phyloP scores from a whole-genome alignment of 495 filamentous ascomycete species.

The Aspergillus egyptiacus region DNA sequence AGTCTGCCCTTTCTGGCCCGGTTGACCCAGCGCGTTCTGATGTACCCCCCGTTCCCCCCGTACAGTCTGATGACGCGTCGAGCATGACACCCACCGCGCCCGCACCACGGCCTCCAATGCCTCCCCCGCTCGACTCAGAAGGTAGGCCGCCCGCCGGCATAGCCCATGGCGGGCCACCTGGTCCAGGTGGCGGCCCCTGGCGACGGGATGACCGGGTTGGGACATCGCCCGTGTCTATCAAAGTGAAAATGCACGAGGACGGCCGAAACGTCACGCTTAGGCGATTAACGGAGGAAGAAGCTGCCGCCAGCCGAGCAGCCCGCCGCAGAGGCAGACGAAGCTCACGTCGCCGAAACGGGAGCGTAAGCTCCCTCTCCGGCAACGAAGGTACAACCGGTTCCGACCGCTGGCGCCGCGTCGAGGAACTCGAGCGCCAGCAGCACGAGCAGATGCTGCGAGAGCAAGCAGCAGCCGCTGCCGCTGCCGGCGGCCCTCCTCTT shows the following conservation, averaged over 20 bases:
- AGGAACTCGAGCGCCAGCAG: constrained; percentile 46
- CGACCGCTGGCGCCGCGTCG: constrained; percentile 48
- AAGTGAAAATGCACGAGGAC: constrained; percentile 74
- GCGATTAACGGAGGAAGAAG: constrained; percentile 75
- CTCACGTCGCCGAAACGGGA: constrained; percentile 39
- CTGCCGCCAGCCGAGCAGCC: constrained; percentile 54
- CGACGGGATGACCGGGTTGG: constrained; percentile 39
- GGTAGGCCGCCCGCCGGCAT: constrained; percentile 40
- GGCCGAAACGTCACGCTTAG: constrained; percentile 76
- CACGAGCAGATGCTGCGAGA: constrained; percentile 44
- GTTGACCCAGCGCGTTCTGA: constrained; percentile 28
- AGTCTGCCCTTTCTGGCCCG: constrained; percentile 29
- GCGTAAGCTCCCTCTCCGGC: constrained; percentile 41
- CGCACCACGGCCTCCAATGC: constrained; percentile 24
- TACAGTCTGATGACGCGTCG: constrained; percentile 47
- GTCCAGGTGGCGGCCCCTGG: constrained; percentile 31
- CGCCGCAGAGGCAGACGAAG: constrained; percentile 41
- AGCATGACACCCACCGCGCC: constrained; percentile 40
- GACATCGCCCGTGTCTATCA: constrained; percentile 66
- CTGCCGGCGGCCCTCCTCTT: constrained; percentile 18
- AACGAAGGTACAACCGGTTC: constrained; percentile 36
- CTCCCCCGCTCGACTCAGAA: constrained; percentile 34
- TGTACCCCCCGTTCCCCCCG: constrained; percentile 41
- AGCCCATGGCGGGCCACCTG: constrained; percentile 36
- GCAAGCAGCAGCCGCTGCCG: constrained; percentile 31